Conservation (phyloP, 78 protist genomes). For the Emiliania huxleyi region DNA sequence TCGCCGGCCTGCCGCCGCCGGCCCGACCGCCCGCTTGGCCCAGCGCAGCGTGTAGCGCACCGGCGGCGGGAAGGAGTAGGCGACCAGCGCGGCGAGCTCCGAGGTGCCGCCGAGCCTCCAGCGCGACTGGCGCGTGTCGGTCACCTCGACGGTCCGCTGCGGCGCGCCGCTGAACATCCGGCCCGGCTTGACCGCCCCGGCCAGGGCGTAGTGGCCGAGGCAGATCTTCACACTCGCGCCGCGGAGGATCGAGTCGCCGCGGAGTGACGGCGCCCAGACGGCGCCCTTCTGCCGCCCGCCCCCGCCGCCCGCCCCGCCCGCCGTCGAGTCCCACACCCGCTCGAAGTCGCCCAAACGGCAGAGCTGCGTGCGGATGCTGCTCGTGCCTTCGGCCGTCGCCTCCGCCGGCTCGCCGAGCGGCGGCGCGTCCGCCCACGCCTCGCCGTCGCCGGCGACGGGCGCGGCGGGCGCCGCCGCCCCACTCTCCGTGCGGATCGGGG, state of each 20-base stretch:
- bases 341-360: background rate
- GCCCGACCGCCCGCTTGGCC: background rate
- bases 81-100: background rate
- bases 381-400: background rate
- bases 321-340: background rate
- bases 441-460: background rate
- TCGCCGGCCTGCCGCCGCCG: too few relatives aligned
- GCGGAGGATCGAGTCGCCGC: background rate
- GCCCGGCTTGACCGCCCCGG: background rate
- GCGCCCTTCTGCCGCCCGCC: background rate
- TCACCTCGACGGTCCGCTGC: background rate
- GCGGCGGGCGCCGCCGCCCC: background rate
- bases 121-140: background rate
- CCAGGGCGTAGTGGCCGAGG: background rate
- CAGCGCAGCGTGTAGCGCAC: background rate
- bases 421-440: background rate
- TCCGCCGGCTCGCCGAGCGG: background rate
- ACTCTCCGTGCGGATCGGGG: background rate
- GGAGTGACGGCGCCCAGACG: background rate
- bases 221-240: background rate
- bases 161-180: background rate
- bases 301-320: background rate
- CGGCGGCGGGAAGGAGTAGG: background rate
- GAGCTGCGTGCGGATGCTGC: background rate
- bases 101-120: background rate